Base-by-base conservation (phyloP, 2,329 filamentous ascomycete species). In the Pseudogymnoascus sp. region DNA sequence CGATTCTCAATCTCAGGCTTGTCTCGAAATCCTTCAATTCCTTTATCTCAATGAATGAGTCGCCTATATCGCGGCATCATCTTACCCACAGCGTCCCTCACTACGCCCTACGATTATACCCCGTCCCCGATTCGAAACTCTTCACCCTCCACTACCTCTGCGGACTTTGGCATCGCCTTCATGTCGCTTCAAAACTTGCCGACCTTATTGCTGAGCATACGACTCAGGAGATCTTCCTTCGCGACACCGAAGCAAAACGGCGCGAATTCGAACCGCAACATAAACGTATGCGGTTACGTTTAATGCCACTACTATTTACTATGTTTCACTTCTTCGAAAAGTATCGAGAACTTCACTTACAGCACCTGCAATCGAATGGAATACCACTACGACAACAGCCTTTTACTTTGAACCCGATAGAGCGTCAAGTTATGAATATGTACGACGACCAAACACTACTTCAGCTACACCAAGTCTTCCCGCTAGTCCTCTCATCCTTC, bases 311-410 rank as follows among this genome's bases (percentile, higher is more conserved):
- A 6, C 77, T 88, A 14, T 87, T 88, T 67, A 86, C 84, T 11
- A 77, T 86, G 24, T 87, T 87, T 67, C 85, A 88, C 71, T 88
- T 88, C 70, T 87, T 88, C 70, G 85, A 88, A 71, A 85, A 79
- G 0, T 87, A 86, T 69, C 81, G 85, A 64, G 80, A 78, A 40
- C 75, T 86, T 2, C 84, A 87, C 67, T 72, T 86, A 6, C 74
- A 83, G 67, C 82, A 84, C 65, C 78, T 88, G 24, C 74, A 76
- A 59, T 76, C 82, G 59, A 77, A 84, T 63, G 75, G 74, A 40
- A 80, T 81, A 11, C 76, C 84, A 4, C 68, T 88, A 53, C 53
- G 53, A 38, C 53, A 59, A 4, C 77, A 79, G 62, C 81, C 84
- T 0, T 86, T 83, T 67, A 87, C 84, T 0, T 65, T 83, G 42